Evolutionary conservation across 2,329 filamentous ascomycete genomes (phyloP), one percentile per base, ranked within the genome.

Genomic region (Alternaria angustiovoidea): DNA sequence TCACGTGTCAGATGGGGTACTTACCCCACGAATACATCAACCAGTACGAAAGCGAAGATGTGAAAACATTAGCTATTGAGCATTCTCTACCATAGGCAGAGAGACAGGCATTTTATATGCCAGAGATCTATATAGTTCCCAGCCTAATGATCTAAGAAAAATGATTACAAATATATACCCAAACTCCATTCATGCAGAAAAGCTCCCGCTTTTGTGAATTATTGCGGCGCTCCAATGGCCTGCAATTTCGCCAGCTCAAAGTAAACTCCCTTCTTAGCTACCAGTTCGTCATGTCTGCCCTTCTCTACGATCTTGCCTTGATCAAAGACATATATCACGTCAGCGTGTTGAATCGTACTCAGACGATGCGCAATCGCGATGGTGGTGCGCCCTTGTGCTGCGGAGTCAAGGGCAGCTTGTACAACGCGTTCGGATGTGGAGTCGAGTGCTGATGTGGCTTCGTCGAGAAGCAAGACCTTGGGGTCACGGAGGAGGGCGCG

Each of bases 311-410:
- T 87, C 61, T 88, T 86, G 7, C 94, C 95, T 70, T 92, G 89
- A 77, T 97, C 94, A 75, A 98, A 95, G n/a, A 98, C 94, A 67
- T 96, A 97, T 70, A 98, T 98, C 49, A 94, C 82, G 75, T 98
- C 94, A 0, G 94, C 94, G 76, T 95, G 94, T 76, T 97, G 93
- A 62, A 98, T 97, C 0, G 95, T 97, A 73, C 89, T 93, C 6
- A 99, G 82, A 24, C 95, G 86, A 79, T 99, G 94, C 3, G 95
- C 95, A 1, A 99, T 94, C 1, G 94, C 94, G 64, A 99, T 95
- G 0, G 94, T 98, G 87, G 93, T 96, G 52, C 93, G 87, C 9
- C 92, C 92, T 80, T 91, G 90, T 20, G 92, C 90, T 2, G 93
- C 93, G 64, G 89, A 88, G 77, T 97, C 91, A 16, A 95, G 84